Evolutionary conservation across 1,284 basidiomycete genomes (phyloP).

Genomic region (Trichosporon faecale): DNA sequence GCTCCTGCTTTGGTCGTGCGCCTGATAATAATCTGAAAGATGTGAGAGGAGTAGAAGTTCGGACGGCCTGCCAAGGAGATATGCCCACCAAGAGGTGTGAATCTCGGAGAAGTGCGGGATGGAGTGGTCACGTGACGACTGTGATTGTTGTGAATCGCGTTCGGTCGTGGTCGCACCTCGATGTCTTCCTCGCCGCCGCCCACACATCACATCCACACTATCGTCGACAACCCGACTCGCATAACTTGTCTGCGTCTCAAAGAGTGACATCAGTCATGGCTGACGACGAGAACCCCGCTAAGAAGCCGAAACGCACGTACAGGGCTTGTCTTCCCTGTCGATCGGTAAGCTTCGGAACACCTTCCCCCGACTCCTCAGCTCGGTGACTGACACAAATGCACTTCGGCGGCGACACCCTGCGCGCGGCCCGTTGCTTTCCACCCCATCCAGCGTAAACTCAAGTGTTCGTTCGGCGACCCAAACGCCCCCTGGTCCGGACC

Average conservation of each 20-base stretch:
- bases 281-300: neutral
- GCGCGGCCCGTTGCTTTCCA: neutral
- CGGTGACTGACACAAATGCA: neutral
- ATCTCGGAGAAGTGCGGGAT: constrained; percentile 7
- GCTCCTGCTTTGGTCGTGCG: no score
- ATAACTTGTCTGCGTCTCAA: neutral
- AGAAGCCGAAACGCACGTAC: constrained; percentile 19
- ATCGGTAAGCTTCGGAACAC: constrained; percentile 13
- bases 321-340: constrained; percentile 19
- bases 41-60: no score
- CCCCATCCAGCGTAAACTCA: constrained; percentile 22
- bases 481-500: constrained; percentile 24
- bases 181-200: neutral
- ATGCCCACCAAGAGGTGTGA: neutral
- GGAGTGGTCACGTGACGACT: neutral
- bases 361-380: neutral
- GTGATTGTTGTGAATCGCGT: neutral
- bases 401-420: neutral
- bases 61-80: no score
- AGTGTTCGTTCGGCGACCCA: constrained; percentile 24
- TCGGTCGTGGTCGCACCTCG: neutral
- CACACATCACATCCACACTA: neutral
- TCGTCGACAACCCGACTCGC: neutral
- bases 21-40: no score
- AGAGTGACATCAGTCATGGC: neutral